Conservation (phyloP, 805 yeast species). For the Citeromyces matritensis region DNA sequence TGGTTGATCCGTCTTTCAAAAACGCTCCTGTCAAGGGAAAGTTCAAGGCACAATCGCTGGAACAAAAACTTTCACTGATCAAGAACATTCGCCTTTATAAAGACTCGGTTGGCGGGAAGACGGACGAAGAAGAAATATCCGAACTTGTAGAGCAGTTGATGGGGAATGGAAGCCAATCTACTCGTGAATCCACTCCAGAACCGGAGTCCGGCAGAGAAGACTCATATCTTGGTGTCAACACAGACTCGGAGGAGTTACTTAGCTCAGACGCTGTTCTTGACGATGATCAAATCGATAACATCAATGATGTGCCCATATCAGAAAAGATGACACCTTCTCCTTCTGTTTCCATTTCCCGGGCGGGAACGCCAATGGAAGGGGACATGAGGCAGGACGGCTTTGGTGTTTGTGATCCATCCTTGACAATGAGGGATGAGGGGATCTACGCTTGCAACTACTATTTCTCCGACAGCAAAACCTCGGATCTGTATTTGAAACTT, state of each 20-base stretch:
- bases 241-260: no score
- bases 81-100: background rate
- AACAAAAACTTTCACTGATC: slow-evolving; percentile 11
- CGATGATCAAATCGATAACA: no score
- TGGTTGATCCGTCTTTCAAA: slow-evolving; percentile 54
- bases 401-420: slow-evolving; percentile 7
- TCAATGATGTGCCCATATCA: no score
- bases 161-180: no score
- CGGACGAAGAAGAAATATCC: background rate
- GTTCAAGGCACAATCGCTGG: background rate
- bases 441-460: slow-evolving; percentile 50
- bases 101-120: no score
- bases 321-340: background rate
- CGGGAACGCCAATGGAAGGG: background rate
- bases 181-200: no score
- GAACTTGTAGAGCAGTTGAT: slow-evolving; percentile 8
- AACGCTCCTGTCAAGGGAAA: slow-evolving; percentile 5
- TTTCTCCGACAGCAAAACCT: slow-evolving; percentile 33
- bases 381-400: slow-evolving; percentile 6
- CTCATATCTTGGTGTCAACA: no score
- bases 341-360: background rate
- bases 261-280: no score
- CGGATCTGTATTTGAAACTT: slow-evolving; percentile 23
- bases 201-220: no score
- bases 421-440: slow-evolving; percentile 43